These are phyloP conservation scores for Sicyos edulis DNA, from an alignment of 306 rosid species.

Conservation along the genomic window DNA sequence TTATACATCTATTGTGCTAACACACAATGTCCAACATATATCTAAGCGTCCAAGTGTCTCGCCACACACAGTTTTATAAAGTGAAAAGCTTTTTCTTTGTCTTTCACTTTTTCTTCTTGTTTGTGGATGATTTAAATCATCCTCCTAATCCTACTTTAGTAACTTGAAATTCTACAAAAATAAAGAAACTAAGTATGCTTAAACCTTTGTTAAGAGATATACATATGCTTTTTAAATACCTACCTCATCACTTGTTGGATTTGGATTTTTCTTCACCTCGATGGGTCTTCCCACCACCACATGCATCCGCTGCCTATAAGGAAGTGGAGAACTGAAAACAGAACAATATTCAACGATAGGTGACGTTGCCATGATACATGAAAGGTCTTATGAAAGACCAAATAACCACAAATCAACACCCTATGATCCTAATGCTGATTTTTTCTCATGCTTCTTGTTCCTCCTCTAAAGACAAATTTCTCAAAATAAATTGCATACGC, in stretches of 20 bases:
- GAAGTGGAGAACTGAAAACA: slow-evolving; percentile 67
- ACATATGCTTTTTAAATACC: not conserved
- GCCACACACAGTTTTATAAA: too few relatives aligned
- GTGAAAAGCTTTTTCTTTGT: too few relatives aligned
- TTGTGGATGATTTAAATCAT: too few relatives aligned
- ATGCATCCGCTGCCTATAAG: slow-evolving; percentile 60
- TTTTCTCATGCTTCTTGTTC: not conserved
- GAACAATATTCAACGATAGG: not conserved
- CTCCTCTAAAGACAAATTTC: not conserved
- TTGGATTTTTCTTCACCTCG: slow-evolving; percentile 55
- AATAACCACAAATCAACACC: not conserved
- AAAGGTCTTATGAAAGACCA: not conserved
- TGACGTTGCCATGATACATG: not conserved
- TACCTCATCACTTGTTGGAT: slow-evolving; percentile 63
- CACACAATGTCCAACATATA: too few relatives aligned
- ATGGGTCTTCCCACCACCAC: slow-evolving; percentile 86
- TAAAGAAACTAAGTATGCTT: too few relatives aligned
- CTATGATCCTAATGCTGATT: not conserved
- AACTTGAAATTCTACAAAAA: too few relatives aligned
- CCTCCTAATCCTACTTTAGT: too few relatives aligned
- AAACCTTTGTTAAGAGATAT: not conserved
- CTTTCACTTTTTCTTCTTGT: too few relatives aligned
- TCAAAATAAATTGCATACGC: not conserved
- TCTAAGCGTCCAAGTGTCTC: too few relatives aligned
- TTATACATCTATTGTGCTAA: too few relatives aligned